phyloP scores from a whole-genome alignment of 2,329 filamentous ascomycete genomes.

The Ophiostoma angusticollis region DNA sequence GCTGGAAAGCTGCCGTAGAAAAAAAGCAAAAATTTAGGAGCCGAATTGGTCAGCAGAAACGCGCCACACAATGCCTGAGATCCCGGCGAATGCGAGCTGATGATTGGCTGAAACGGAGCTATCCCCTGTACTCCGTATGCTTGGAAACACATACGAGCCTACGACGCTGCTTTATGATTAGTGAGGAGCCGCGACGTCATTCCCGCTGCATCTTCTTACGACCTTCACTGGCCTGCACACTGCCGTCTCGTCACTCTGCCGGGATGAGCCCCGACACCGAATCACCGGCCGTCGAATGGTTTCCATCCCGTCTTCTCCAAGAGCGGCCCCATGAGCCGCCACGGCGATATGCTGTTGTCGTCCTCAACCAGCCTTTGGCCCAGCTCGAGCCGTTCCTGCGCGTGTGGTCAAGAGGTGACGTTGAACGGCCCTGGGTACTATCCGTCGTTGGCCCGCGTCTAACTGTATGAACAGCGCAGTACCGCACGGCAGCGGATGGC shows the following conservation, averaged over 20 bases:
- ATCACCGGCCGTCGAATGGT: conserved; percentile 13
- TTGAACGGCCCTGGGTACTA: too few species aligned
- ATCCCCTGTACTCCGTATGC: too few species aligned
- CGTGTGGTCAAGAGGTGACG: conserved; percentile 39
- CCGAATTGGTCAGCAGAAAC: conserved; percentile 9
- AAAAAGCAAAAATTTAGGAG: conserved; percentile 10
- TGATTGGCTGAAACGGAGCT: conserved; percentile 5
- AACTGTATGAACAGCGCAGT: conserved; percentile 5
- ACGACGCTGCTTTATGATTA: too few species aligned
- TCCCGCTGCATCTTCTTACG: too few species aligned
- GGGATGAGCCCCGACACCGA: conserved; percentile 3
- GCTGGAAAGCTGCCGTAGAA: too few species aligned
- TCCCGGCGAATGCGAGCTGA: background rate
- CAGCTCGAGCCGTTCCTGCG: conserved; percentile 33
- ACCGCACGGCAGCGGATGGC: conserved; percentile 70
- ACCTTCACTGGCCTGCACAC: too few species aligned
- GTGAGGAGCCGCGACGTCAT: too few species aligned
- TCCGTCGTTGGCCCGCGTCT: too few species aligned
- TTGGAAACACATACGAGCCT: too few species aligned
- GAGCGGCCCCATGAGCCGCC: background rate
- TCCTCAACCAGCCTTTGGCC: conserved; percentile 39
- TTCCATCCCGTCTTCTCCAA: conserved; percentile 15
- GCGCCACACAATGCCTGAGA: background rate
- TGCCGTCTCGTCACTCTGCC: too few species aligned
- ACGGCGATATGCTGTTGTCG: conserved; percentile 29